Evolutionary conservation across 1,284 basidiomycete species (phyloP).

Genomic region (Wallemia ichthyophaga): DNA sequence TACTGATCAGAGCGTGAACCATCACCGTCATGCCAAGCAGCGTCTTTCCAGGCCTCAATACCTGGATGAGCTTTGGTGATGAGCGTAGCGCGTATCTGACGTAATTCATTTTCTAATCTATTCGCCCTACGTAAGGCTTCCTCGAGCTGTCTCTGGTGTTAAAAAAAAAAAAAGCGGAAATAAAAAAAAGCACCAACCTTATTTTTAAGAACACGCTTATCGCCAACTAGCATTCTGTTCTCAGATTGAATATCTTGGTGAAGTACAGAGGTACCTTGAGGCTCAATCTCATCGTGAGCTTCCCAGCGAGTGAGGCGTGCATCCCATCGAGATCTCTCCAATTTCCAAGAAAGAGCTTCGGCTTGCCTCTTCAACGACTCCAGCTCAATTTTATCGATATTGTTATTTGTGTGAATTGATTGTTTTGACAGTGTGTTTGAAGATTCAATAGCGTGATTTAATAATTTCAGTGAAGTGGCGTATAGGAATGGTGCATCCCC

Average conservation of each 20-base stretch:
- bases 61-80: conserved; percentile 1
- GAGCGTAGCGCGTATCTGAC: neutral
- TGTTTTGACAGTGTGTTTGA: neutral
- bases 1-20: conserved; percentile 4
- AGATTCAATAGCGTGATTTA: neutral
- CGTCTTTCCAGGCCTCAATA: neutral
- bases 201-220: neutral
- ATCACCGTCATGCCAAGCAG: neutral
- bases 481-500: too few species aligned
- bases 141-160: neutral
- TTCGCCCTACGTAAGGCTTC: neutral
- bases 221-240: conserved; percentile 1
- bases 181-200: neutral
- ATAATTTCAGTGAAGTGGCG: neutral
- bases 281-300: neutral
- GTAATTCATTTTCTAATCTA: neutral
- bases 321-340: neutral
- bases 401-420: neutral
- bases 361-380: neutral
- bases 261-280: neutral
- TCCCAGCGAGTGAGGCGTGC: neutral
- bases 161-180: neutral
- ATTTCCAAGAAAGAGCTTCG: neutral
- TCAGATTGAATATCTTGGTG: neutral
- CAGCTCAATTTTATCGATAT: neutral